Base-by-base conservation (phyloP, 2,329 filamentous ascomycete species). In the Chrysoporthe puriensis region DNA sequence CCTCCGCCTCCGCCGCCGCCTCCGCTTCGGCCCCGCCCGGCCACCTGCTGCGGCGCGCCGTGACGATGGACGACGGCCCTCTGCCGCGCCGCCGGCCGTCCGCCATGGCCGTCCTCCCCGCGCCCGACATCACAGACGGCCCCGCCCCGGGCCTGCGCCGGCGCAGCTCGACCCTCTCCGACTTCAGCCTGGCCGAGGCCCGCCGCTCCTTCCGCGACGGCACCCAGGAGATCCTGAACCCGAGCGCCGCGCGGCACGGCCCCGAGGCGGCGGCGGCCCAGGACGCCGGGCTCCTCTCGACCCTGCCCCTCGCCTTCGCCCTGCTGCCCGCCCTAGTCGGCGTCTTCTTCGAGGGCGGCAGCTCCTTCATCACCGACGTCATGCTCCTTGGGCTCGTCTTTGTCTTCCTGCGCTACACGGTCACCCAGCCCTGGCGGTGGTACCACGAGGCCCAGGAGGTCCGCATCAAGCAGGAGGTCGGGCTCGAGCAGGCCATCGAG, bases 401-500 rank as follows among this genome's bases (percentile, higher is more conserved):
- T 4, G 86, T 97, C 57, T 96, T 97, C 74, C 82, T 98, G 70
- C 94, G 97, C 76, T 97, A 94, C 93, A 94, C 92, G 61, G 91
- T 97, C 56, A 90, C 93, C 66, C 84, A 96, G 72, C 95, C 95
- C 73, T 98, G 95, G 94, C 84, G 88, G 64, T 94, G 91, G 91
- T 94, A 94, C 77, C 84, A 87, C 72, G 88, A 90, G 2, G 89
- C 91, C 0, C 91, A 92, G 74, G 82, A 87, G 67, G 79, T 91
- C 48, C 85, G 87, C 43, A 79, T 85, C 36, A 79, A 80, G 34
- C 84, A 88, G 58, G 82, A 88, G 74, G 72, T 75, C 18, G 76
- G 74, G 54, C 67, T 75, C 2, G 82, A 81, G 44, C 73, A 75
- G 18, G 79, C 80, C 9, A 78, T 84, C 40, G 83, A 84, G n/a